Evolutionary conservation across 2,329 filamentous ascomycete genomes (phyloP), one percentile per base, ranked within the genome.

Genomic region (Coniochaeta sp.): DNA sequence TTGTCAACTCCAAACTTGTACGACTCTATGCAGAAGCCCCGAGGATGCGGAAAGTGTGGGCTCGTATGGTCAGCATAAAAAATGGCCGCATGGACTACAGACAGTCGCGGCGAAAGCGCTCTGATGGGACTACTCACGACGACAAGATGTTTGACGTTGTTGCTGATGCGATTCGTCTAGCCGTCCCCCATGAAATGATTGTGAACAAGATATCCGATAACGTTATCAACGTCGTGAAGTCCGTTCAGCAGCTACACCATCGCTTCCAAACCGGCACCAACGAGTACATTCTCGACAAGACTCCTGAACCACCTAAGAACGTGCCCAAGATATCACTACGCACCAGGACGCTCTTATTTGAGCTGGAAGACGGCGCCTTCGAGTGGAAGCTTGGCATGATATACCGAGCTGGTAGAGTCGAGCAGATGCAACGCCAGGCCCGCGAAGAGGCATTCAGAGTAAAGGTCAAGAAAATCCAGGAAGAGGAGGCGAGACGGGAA

Each of bases 351-450:
- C 80, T 99, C 26, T 76, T 96, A 2, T 93, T 99, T 62, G 93
- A 98, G 69, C 80, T 99, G 38, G 95, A 99, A 74, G 95, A 99
- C 71, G 93, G 95, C 57, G 89, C 91, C 0, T 99, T 99, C 68
- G 95, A 99, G 72, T 99, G 93, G 90, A 98, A 97, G 71, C 79
- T 99, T 11, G 91, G 93, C 17, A 87, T 92, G 69, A 99, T 99
- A 58, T 99, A 98, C 72, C 87, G 93, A 34, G 86, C 91, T 54
- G 95, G 96, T 0, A 81, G 93, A 22, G 79, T 93, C 60, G 95
- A 99, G 72, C 93, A 98, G 73, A 88, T 89, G 70, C 95, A 98
- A 72, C 85, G 95, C 22, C 78, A 96, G 59, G 93, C 93, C 5
- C 86, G 95, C 50, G 91, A 96, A 71, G 91, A 96, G 65, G 93